Conservation (phyloP, 1,284 basidiomycete genomes). For the Fomitopsis palustris region DNA sequence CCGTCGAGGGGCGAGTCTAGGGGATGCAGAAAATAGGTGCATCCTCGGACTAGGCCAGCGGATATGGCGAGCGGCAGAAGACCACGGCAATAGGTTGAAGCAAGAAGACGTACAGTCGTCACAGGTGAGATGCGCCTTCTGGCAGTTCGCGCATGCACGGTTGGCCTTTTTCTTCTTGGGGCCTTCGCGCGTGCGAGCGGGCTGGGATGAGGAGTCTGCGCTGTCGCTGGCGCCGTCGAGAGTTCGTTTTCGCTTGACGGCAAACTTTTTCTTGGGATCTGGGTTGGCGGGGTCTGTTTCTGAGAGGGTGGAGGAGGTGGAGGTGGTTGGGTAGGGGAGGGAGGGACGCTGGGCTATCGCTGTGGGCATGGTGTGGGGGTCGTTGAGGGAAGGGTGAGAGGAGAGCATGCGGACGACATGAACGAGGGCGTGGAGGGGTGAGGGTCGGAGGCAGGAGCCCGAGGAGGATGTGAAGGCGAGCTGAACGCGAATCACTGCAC, state of each 20-base stretch:
- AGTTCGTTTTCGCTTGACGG: constrained; percentile 41
- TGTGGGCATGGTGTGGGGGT: constrained; percentile 11
- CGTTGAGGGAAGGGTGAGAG: constrained; percentile 7
- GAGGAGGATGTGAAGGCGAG: background rate
- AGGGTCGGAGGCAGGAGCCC: background rate
- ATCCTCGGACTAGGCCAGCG: no score
- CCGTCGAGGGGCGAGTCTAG: no score
- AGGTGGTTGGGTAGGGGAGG: constrained; percentile 15
- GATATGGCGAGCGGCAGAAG: background rate
- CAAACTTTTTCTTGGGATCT: constrained; percentile 21
- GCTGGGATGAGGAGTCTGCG: constrained; percentile 33
- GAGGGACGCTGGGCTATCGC: constrained; percentile 14
- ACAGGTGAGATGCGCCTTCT: constrained; percentile 95
- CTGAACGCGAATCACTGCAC: constrained; percentile 2
- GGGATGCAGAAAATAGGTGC: no score
- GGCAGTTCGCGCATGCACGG: constrained; percentile 92
- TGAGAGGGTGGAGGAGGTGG: constrained; percentile 20
- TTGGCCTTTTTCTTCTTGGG: constrained; percentile 92
- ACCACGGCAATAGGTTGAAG: background rate
- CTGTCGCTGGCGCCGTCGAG: constrained; percentile 50
- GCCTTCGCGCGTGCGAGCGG: constrained; percentile 49
- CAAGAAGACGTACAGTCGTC: constrained; percentile 75
- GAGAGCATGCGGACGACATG: constrained; percentile 7
- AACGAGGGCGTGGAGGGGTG: background rate
- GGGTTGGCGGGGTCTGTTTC: constrained; percentile 17